phyloP scores from a whole-genome alignment of 192 early-diverging fungal species.

The Linnemannia elongata region DNA sequence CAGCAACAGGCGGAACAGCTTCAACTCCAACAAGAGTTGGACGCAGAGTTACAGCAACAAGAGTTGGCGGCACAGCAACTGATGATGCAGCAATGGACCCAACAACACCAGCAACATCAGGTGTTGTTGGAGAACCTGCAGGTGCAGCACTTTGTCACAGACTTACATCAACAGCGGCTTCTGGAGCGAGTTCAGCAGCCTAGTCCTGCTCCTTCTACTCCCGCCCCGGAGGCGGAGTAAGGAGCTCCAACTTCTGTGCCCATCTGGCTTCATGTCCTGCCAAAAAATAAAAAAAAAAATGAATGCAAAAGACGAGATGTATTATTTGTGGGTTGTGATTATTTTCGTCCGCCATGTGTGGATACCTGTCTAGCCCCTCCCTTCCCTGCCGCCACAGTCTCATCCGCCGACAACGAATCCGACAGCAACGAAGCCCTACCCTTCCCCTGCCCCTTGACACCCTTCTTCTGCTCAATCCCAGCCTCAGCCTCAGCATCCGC shows the following conservation, averaged over 20 bases:
- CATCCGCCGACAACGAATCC: background rate
- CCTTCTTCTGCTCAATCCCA: background rate
- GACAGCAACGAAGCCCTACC: background rate
- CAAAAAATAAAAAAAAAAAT: background rate
- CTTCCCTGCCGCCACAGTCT: background rate
- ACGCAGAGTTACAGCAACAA: background rate
- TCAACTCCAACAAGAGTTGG: background rate
- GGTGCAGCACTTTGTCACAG: background rate
- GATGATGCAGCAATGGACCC: too few relatives aligned
- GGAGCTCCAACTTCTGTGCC: too few relatives aligned
- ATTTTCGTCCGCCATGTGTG: background rate
- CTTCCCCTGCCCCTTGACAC: background rate
- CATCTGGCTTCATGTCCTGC: too few relatives aligned
- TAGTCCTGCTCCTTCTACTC: too few relatives aligned
- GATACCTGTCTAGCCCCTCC: background rate
- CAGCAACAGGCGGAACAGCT: background rate
- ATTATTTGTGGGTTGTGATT: background rate
- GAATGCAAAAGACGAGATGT: too few relatives aligned
- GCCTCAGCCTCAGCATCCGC: slow-evolving; percentile 24
- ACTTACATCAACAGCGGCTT: background rate
- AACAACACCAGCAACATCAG: background rate
- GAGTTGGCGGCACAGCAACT: too few relatives aligned
- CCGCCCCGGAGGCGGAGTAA: too few relatives aligned
- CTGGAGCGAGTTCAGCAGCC: too few relatives aligned
- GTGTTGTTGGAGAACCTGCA: background rate